phyloP scores from a whole-genome alignment of 192 early-diverging fungal genomes.

The Mortierella alpina region DNA sequence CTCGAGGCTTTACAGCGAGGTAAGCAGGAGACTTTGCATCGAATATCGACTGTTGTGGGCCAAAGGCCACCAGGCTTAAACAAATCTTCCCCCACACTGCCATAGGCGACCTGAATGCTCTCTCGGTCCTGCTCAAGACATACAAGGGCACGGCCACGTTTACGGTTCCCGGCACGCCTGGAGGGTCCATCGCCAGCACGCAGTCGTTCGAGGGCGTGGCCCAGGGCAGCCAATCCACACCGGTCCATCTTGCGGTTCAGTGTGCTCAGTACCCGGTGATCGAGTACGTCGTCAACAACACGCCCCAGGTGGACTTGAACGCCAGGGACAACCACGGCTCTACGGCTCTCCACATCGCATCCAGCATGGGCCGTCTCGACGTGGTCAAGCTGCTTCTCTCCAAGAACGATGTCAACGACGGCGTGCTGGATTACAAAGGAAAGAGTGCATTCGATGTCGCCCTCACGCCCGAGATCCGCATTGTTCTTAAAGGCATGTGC shows the following conservation, averaged over 20 bases:
- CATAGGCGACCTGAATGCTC: slow-evolving; percentile 34
- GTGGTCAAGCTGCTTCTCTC: slow-evolving; percentile 74
- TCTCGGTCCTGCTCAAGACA: slow-evolving; percentile 27
- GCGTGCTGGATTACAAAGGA: slow-evolving; percentile 69
- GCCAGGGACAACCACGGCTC: slow-evolving; percentile 68
- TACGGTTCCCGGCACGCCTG: slow-evolving; percentile 24
- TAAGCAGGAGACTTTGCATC: background rate
- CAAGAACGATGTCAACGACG: slow-evolving; percentile 74
- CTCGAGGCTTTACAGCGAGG: slow-evolving; percentile 51
- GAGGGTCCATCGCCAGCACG: slow-evolving; percentile 41
- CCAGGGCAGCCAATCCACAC: slow-evolving; percentile 37
- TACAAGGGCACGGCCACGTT: slow-evolving; percentile 28
- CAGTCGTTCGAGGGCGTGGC: slow-evolving; percentile 35
- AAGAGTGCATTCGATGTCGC: slow-evolving; percentile 70
- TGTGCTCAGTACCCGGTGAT: slow-evolving; percentile 70
- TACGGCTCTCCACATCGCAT: slow-evolving; percentile 80
- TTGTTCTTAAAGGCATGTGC: slow-evolving; percentile 63
- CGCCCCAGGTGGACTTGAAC: slow-evolving; percentile 61
- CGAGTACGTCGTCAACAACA: slow-evolving; percentile 60
- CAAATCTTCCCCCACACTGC: background rate
- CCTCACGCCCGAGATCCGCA: slow-evolving; percentile 56
- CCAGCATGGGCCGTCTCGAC: slow-evolving; percentile 73
- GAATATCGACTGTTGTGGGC: background rate
- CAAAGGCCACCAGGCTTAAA: background rate
- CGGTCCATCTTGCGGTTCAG: slow-evolving; percentile 67